Evolutionary conservation across 176 grass and related monocot species (phyloP), one percentile per base, ranked within the genome.

Genomic region (Oryza longistaminata): DNA sequence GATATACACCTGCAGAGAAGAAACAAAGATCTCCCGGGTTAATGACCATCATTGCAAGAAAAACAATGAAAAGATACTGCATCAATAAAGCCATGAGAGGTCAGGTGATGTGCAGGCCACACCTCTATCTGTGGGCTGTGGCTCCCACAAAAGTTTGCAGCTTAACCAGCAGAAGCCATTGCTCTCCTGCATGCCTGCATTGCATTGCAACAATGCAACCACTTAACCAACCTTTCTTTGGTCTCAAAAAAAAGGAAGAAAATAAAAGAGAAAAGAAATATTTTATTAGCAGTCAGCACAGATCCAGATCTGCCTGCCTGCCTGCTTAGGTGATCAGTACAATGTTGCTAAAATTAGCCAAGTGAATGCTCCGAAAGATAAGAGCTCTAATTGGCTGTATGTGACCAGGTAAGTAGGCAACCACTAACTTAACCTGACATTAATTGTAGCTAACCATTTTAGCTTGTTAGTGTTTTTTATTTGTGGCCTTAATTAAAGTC

Each of bases 321-420:
- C 4, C 70, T 90, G 58, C 79, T 79, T 73, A 46, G 50, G 67
- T 16, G 85, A 77, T 66, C 88, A 62, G 67, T 79, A 73, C 74
- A 79, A 17, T 74, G 79, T 65, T 68, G 21, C 88, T 90, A 74
- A 83, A 78, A 48, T 86, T 90, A 86, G 83, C 67, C 25, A 35
- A 71, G 58, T 15, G 75, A 88, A 8, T 12, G 19, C 27, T 26
- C 35, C 68, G 43, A 55, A 73, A 82, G 45, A 48, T 27, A 60
- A 35, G 34, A 78, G 58, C 35, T 74, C 14, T 78, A 68, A 40
- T 25, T 83, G 60, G 37, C 34, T 68, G 69, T 66, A 35, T 31
- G 27, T 86, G 67, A 78, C 88, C 37, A 50, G 26, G 70, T 82
- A 58, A 78, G 78, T 66, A 76, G 45, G 83, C 58, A 78, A 74